Conservation (phyloP, 345 rosid genomes). For the Eutrema yunnanense region DNA sequence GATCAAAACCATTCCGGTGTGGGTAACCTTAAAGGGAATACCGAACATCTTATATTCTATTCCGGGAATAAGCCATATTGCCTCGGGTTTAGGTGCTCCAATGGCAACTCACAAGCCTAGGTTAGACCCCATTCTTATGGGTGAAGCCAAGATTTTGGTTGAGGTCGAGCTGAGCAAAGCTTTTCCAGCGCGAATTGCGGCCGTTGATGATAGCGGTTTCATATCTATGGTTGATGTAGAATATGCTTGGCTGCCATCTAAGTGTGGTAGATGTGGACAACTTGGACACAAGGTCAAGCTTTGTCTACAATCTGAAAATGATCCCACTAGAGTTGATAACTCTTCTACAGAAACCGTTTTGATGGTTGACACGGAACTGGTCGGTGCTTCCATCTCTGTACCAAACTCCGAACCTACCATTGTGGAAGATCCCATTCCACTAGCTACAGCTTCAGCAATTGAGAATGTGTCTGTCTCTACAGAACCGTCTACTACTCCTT, state of each 20-base stretch:
- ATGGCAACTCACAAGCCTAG: neutral
- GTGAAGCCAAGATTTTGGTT: neutral
- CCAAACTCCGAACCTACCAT: too few species aligned
- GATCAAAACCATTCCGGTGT: neutral
- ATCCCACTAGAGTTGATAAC: neutral
- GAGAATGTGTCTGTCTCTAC: too few species aligned
- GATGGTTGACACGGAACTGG: too few species aligned
- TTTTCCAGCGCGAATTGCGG: neutral
- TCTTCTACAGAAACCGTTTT: too few species aligned
- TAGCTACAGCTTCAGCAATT: too few species aligned
- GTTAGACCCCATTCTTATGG: neutral
- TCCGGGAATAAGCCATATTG: neutral
- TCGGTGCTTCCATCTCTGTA: too few species aligned
- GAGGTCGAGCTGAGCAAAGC: neutral
- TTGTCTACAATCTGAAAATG: neutral
- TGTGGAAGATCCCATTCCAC: too few species aligned
- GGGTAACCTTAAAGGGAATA: neutral
- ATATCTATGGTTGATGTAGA: neutral
- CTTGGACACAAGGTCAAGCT: neutral
- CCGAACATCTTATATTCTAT: neutral
- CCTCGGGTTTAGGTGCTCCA: neutral
- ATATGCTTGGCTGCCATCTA: neutral
- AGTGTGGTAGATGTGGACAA: too few species aligned
- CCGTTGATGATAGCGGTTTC: neutral
- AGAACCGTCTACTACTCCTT: too few species aligned